A percentile compares a stretch with the other conserved stretches of the same genome.
Evolutionary conservation across 2,329 filamentous ascomycete species (phyloP).

Genomic region (Curvularia spicifera): DNA sequence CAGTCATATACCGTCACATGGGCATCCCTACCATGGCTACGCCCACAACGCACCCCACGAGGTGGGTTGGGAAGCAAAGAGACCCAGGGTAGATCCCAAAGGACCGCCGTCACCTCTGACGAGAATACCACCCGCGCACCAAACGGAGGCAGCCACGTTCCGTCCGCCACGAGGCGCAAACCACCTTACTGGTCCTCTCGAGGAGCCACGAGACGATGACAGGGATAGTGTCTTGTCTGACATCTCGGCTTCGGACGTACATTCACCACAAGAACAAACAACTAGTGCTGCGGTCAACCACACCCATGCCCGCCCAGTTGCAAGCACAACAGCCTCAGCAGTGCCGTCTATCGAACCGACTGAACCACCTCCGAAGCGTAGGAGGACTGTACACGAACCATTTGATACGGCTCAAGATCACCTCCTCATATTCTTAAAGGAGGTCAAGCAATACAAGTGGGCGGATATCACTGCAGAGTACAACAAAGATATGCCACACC

Average conservation of each 20-base stretch:
- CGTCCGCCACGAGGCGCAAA: not conserved
- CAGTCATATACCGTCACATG: conserved; percentile 8
- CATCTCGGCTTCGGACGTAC: not conserved
- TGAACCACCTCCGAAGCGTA: not conserved
- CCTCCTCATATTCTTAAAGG: conserved; percentile 51
- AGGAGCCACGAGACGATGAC: conserved; percentile 11
- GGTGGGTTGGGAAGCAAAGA: conserved; percentile 26
- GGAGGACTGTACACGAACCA: conserved; percentile 1
- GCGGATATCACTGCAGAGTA: conserved; percentile 41
- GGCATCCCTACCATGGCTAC: not conserved
- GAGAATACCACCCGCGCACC: not conserved
- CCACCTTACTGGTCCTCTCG: conserved; percentile 6
- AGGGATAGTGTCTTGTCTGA: conserved; percentile 18
- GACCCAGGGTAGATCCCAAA: conserved; percentile 26
- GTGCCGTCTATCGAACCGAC: not conserved
- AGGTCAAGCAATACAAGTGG: conserved; percentile 49
- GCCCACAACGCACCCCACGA: not conserved
- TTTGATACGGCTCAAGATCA: conserved; percentile 36
- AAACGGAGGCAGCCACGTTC: not conserved
- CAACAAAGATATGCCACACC: conserved; percentile 38
- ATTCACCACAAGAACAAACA: not conserved
- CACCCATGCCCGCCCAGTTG: not conserved
- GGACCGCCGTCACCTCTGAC: not conserved
- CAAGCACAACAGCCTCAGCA: not conserved
- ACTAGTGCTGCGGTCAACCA: not conserved